Conservation (phyloP, 768 basidiomycete species). For the Termitomyces sp. region DNA sequence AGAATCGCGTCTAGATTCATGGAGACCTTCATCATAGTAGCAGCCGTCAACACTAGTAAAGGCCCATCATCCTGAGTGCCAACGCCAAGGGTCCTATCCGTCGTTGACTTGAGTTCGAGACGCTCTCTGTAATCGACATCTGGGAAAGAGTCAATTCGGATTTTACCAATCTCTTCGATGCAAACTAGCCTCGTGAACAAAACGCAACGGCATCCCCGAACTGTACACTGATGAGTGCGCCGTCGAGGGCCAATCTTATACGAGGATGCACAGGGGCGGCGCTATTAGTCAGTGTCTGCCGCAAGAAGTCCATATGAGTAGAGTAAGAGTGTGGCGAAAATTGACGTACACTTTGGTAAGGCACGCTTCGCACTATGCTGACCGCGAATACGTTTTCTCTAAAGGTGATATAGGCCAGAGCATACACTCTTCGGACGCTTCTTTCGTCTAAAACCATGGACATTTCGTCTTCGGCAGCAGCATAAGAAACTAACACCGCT, state of each 20-base stretch:
- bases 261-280: conserved; percentile 72
- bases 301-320: background rate
- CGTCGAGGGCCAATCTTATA: conserved; percentile 58
- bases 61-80: conserved; percentile 47
- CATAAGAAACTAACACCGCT: conserved; percentile 66
- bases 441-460: conserved; percentile 33
- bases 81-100: conserved; percentile 69
- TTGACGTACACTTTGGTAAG: conserved; percentile 71
- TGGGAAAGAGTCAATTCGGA: conserved; percentile 20
- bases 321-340: background rate
- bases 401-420: conserved; percentile 49
- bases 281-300: conserved; percentile 54
- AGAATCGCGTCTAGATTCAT: conserved; percentile 61
- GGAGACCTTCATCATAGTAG: conserved; percentile 63
- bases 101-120: conserved; percentile 63
- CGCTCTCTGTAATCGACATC: conserved; percentile 72
- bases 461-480: conserved; percentile 47
- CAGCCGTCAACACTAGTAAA: conserved; percentile 61
- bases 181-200: conserved; percentile 54
- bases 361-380: conserved; percentile 52
- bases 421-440: conserved; percentile 61
- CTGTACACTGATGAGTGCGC: conserved; percentile 56
- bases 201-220: conserved; percentile 78
- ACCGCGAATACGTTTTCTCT: conserved; percentile 40
- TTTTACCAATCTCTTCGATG: background rate